These are phyloP conservation scores for Ceratobasidium sp. DNA, from an alignment of 1,284 basidiomycete species.

Conservation along the genomic window DNA sequence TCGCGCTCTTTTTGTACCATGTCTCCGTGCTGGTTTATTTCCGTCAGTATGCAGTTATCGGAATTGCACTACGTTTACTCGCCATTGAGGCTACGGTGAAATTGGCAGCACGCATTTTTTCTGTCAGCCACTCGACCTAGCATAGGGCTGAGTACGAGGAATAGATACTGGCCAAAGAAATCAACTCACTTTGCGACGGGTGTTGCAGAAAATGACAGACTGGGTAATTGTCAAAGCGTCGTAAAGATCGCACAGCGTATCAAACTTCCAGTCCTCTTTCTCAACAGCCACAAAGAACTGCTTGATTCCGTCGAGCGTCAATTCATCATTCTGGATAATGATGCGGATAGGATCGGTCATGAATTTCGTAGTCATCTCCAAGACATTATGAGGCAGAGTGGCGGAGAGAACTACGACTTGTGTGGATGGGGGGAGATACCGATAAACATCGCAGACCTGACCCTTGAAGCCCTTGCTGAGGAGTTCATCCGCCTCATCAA, in stretches of 20 bases:
- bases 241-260: constrained; percentile 97
- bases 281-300: constrained; percentile 99
- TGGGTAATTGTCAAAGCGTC: constrained; percentile 99
- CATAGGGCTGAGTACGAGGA: constrained; percentile 10
- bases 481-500: constrained; percentile 97
- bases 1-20: constrained; percentile 99
- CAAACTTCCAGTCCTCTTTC: constrained; percentile 99
- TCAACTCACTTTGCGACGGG: constrained; percentile 79
- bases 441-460: constrained; percentile 99
- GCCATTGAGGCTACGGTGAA: constrained; percentile 94
- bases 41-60: constrained; percentile 2
- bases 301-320: constrained; percentile 99
- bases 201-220: constrained; percentile 99
- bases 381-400: constrained; percentile 94
- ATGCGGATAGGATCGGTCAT: constrained; percentile 99
- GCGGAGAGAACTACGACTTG: constrained; percentile 97
- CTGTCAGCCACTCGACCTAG: constrained; percentile 97
- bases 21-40: constrained; percentile 74
- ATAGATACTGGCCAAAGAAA: background rate
- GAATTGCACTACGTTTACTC: background rate
- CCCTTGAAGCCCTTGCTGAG: constrained; percentile 99
- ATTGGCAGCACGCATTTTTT: constrained; percentile 96
- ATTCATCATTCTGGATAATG: constrained; percentile 98
- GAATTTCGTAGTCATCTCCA: constrained; percentile 99
- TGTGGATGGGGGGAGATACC: constrained; percentile 96